Evolutionary conservation across 2,329 filamentous ascomycete genomes (phyloP).

Genomic region (Venturiaceae sp.): DNA sequence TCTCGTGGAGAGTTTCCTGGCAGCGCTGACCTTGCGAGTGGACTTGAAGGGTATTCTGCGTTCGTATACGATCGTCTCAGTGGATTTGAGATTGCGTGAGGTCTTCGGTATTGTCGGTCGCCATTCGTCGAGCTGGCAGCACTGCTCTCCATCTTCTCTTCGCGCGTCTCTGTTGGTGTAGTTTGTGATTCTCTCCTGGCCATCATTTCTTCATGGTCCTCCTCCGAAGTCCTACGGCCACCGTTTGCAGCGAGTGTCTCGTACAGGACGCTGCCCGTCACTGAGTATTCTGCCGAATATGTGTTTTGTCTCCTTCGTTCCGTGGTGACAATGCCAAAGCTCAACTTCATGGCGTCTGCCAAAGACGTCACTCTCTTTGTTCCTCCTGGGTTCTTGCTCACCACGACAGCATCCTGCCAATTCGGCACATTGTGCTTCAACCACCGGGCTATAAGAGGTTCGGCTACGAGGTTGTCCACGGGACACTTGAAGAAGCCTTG

Average conservation of each 20-base stretch:
- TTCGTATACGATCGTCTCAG: not conserved
- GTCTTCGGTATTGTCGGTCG: not conserved
- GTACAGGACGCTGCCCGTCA: conserved; percentile 62
- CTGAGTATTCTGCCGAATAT: conserved; percentile 3
- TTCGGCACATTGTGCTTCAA: conserved; percentile 78
- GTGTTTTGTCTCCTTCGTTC: conserved; percentile 58
- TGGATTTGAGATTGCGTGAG: not conserved
- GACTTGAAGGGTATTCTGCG: conserved; percentile 17
- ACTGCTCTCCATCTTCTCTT: not conserved
- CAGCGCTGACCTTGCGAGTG: conserved; percentile 19
- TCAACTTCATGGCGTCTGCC: conserved; percentile 90
- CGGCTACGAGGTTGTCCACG: conserved; percentile 93
- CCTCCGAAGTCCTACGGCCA: conserved; percentile 10
- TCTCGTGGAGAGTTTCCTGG: conserved; percentile 15
- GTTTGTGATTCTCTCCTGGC: not conserved
- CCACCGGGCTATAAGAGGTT: conserved; percentile 92
- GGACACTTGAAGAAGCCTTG: conserved; percentile 98
- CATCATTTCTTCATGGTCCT: not conserved
- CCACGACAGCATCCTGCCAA: conserved; percentile 88
- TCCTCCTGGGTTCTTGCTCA: conserved; percentile 95
- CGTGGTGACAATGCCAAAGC: conserved; percentile 93
- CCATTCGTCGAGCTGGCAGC: not conserved
- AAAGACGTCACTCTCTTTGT: conserved; percentile 95
- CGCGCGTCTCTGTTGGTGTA: not conserved
- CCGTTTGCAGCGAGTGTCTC: conserved; percentile 22